Base-by-base conservation (phyloP, 805 yeast genomes). In the Nakazawaea wyomingensis region DNA sequence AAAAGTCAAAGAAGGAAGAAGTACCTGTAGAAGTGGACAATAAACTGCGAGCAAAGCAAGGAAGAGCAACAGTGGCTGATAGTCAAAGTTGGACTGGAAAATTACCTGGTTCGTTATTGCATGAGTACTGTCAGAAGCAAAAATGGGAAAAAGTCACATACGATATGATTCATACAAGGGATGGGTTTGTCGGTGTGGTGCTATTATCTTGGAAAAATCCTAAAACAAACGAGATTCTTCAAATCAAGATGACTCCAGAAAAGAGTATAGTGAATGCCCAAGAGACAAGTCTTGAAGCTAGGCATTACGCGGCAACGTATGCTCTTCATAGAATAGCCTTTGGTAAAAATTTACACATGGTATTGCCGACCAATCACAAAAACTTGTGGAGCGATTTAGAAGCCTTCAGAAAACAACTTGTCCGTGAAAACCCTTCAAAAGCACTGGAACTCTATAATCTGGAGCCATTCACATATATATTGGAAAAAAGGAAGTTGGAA, bases 61-160 rank as follows among this genome's bases (percentile, higher is more conserved):
- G 57, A 1, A 56, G 80, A 50, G 59, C 74, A 22, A 62, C 71
- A n/a, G 84, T 80, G 0, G 73, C 85, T 0, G 81, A 84, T 13
- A 74, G 83, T 29, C 66, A 80, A 35, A 87, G 91, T 22, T 89
- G 96, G 96, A 89, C 96, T 0, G 99, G 99, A 1, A 91, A 91
- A 54, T 68, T 91, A 13, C 98, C 99, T 0, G 88, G 85, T 2
- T 80, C 93, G 0, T 62, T 91, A 14, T 71, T 91, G 4, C 87
- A 87, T 54, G 99, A 91, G 55, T 82, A 80, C 50, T 85, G 93
- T 49, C 96, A 87, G 59, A 85, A 82, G 57, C 79, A 76, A 46
- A 87, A 88, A 61, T 91, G 99, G 99, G 83, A 81, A 46, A 82
- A 82, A 50, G 95, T 87, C 3, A 80, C 74, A 18, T 86, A 87